These are phyloP conservation scores for Lipomyces mesembrius DNA, from an alignment of 805 yeast species.

Conservation along the genomic window DNA sequence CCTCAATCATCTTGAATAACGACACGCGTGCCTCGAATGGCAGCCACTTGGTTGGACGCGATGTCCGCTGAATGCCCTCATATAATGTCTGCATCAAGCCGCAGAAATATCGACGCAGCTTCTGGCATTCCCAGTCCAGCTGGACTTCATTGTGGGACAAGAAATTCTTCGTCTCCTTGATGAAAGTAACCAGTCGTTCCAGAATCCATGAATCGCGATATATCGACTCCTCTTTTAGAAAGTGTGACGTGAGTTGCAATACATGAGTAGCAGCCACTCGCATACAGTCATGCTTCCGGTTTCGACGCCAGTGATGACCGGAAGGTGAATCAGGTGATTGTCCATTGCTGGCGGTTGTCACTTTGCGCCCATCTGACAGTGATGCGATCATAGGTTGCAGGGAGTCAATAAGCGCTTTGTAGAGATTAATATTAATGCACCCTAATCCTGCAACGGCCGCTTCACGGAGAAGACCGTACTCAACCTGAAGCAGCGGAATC, in stretches of 20 bases:
- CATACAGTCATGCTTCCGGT: constrained; percentile 45
- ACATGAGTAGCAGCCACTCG: constrained; percentile 81
- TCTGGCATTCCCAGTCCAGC: constrained; percentile 69
- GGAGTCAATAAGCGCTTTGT: constrained; percentile 72
- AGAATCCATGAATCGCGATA: constrained; percentile 72
- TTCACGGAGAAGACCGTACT: constrained; percentile 72
- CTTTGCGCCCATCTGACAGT: constrained; percentile 15
- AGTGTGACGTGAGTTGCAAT: constrained; percentile 69
- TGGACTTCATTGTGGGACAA: constrained; percentile 64
- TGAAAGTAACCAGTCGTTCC: constrained; percentile 61
- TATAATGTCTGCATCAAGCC: constrained; percentile 79
- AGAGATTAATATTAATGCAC: constrained; percentile 87
- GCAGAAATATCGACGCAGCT: constrained; percentile 80
- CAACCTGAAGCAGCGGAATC: constrained; percentile 74
- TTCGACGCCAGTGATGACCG: constrained; percentile 31
- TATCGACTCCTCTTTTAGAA: constrained; percentile 56
- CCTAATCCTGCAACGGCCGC: constrained; percentile 89
- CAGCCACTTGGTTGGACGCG: constrained; percentile 59
- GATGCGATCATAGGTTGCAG: constrained; percentile 26
- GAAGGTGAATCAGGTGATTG: constrained; percentile 21
- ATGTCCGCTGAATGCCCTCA: constrained; percentile 43
- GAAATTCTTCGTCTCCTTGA: constrained; percentile 65
- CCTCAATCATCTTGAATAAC: constrained; percentile 79
- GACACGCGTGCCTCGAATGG: constrained; percentile 85
- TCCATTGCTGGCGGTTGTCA: background rate